These are phyloP conservation scores for Proliferodiscus dingleyae DNA, from an alignment of 2,329 filamentous ascomycete genomes.

Conservation along the genomic window DNA sequence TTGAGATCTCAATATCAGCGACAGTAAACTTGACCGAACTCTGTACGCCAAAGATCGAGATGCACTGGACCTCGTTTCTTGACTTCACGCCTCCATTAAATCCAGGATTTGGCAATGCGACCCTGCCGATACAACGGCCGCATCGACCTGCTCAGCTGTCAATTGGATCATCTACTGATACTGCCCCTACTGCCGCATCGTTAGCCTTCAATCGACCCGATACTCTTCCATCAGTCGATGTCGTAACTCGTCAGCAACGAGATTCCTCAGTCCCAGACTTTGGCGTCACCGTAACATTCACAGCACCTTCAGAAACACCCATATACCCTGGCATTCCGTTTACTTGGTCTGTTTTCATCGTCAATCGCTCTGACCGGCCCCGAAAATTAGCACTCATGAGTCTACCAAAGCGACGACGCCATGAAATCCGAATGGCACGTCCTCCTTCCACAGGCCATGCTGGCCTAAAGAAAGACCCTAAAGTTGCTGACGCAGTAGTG, in stretches of 20 bases:
- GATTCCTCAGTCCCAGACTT: slow-evolving; percentile 51
- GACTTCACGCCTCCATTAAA: slow-evolving; percentile 66
- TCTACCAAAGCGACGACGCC: slow-evolving; percentile 59
- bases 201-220: slow-evolving; percentile 55
- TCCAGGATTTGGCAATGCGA: slow-evolving; percentile 53
- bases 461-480: slow-evolving; percentile 30
- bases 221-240: slow-evolving; percentile 54
- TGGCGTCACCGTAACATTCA: slow-evolving; percentile 72
- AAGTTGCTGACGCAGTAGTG: slow-evolving; percentile 59
- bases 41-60: slow-evolving; percentile 57
- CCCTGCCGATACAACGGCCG: slow-evolving; percentile 54
- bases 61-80: slow-evolving; percentile 64
- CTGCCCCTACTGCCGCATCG: slow-evolving; percentile 49
- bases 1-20: slow-evolving; percentile 58
- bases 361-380: slow-evolving; percentile 60
- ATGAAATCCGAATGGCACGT: slow-evolving; percentile 41
- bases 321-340: slow-evolving; percentile 64
- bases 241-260: slow-evolving; percentile 38
- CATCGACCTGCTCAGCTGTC: slow-evolving; percentile 62
- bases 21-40: slow-evolving; percentile 50
- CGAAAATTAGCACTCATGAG: slow-evolving; percentile 68
- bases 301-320: slow-evolving; percentile 51
- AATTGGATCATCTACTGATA: slow-evolving; percentile 49
- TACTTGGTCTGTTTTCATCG: slow-evolving; percentile 68
- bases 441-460: slow-evolving; percentile 45